phyloP scores from a whole-genome alignment of 208 protist genomes.

The Acanthamoeba lenticulata region DNA sequence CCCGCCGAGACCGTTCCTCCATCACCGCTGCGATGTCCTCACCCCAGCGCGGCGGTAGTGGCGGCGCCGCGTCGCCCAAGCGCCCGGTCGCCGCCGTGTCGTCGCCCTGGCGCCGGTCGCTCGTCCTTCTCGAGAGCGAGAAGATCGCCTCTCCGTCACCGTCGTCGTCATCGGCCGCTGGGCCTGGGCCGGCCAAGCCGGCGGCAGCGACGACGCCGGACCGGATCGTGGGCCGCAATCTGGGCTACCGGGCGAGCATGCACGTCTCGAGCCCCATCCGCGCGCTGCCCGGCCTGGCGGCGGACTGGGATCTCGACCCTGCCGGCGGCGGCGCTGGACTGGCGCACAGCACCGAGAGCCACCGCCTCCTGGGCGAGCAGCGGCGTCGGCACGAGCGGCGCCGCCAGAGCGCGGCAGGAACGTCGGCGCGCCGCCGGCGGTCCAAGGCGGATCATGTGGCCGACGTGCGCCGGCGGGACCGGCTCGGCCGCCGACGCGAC shows the following conservation, averaged over 20 bases:
- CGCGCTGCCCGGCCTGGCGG: background rate
- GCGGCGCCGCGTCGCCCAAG: background rate
- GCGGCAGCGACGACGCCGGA: background rate
- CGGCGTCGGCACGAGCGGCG: too few species aligned
- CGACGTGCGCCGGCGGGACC: background rate
- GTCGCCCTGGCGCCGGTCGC: background rate
- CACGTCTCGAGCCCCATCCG: background rate
- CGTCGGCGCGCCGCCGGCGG: too few species aligned
- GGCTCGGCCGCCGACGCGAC: background rate
- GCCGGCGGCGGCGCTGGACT: background rate
- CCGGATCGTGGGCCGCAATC: background rate
- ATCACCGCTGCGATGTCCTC: too few species aligned
- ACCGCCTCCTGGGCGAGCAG: too few species aligned
- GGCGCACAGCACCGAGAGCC: too few species aligned
- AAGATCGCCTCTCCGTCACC: too few species aligned
- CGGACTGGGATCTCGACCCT: background rate
- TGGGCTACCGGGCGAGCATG: background rate
- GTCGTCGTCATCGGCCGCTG: too few species aligned
- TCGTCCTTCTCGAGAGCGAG: conserved; percentile 1
- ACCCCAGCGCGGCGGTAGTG: too few species aligned
- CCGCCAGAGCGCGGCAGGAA: too few species aligned
- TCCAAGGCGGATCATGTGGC: too few species aligned
- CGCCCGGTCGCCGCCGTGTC: background rate
- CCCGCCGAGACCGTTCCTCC: background rate
- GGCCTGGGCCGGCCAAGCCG: too few species aligned